These are phyloP conservation scores for Forsythia suspensa DNA, from an alignment of 257 asterid species.

Conservation along the genomic window DNA sequence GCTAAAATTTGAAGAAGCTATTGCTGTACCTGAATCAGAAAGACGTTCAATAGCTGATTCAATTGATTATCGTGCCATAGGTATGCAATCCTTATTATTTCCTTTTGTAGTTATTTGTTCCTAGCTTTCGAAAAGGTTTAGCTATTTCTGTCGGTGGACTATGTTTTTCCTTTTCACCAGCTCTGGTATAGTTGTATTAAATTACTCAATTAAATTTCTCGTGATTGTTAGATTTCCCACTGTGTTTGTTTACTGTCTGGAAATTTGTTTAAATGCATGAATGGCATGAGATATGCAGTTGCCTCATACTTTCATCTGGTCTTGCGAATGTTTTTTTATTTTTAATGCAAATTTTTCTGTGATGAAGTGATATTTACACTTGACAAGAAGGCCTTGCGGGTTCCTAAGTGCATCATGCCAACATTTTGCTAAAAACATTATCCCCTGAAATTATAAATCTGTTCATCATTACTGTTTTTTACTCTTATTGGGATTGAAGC, in stretches of 20 bases:
- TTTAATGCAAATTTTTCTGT: neutral
- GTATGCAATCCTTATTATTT: constrained; percentile 40
- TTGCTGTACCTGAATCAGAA: constrained; percentile 71
- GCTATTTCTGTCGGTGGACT: constrained; percentile 15
- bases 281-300: neutral
- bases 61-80: constrained; percentile 81
- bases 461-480: neutral
- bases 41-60: constrained; percentile 76
- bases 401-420: neutral
- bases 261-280: neutral
- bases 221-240: neutral
- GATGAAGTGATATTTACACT: neutral
- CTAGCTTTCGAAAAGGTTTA: constrained; percentile 6
- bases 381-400: neutral
- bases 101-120: neutral
- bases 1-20: constrained; percentile 97
- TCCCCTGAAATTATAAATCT: neutral
- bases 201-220: neutral
- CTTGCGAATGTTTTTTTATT: neutral
- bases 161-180: neutral
- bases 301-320: neutral
- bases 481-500: neutral
- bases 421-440: neutral
- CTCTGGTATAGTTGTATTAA: neutral
- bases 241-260: neutral